Conservation (phyloP, 306 rosid species). For the Trichosanthes cucumerina region DNA sequence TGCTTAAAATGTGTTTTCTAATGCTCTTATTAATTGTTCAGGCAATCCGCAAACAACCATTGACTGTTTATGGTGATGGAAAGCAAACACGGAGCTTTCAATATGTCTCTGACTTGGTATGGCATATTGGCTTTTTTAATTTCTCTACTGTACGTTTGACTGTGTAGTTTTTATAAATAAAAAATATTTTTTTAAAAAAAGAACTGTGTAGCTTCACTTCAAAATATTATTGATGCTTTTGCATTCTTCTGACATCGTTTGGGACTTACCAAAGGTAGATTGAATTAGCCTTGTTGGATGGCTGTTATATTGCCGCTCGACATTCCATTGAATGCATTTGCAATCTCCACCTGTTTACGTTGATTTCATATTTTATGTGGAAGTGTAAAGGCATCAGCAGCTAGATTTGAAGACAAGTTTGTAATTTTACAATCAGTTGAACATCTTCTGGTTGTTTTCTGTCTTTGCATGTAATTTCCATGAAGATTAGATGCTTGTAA, state of each 20-base stretch:
- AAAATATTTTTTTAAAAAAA: too few relatives aligned
- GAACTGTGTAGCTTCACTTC: not conserved
- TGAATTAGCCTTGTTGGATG: not conserved
- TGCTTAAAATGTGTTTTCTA: not conserved
- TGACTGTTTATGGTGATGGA: constrained; percentile 96
- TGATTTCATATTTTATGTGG: not conserved
- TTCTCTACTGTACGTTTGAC: not conserved
- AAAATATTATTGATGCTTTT: not conserved
- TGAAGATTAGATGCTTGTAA: not conserved
- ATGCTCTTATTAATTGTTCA: constrained; percentile 14
- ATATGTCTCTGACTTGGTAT: constrained; percentile 92
- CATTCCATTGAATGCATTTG: not conserved
- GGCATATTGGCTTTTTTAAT: not conserved
- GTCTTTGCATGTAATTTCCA: not conserved
- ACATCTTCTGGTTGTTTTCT: not conserved
- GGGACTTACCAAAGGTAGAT: not conserved
- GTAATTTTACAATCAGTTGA: not conserved
- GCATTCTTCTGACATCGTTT: not conserved
- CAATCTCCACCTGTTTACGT: not conserved
- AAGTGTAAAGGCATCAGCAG: not conserved
- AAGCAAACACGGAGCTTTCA: constrained; percentile 98
- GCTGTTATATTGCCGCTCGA: not conserved
- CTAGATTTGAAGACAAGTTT: not conserved
- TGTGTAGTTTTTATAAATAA: too few relatives aligned
- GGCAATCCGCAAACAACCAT: constrained; percentile 88